These are phyloP conservation scores for Podospora tetraspora DNA, from an alignment of 495 filamentous ascomycete genomes.

Conservation along the genomic window DNA sequence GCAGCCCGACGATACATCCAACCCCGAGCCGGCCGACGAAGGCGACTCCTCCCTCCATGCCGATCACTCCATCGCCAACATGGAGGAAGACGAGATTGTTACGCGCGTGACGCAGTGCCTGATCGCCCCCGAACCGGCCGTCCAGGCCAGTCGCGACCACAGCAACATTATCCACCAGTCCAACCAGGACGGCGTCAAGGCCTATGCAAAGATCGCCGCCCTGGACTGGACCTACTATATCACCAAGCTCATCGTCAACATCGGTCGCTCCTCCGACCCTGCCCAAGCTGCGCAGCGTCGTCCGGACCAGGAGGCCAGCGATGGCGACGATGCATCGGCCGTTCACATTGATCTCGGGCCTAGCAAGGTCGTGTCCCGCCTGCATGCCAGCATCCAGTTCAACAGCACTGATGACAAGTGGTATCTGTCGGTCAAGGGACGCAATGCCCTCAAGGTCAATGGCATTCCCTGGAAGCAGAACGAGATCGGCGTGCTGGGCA, in stretches of 20 bases:
- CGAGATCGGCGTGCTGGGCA: slow-evolving; percentile 58
- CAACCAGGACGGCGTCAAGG: slow-evolving; percentile 69
- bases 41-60: slow-evolving; percentile 36
- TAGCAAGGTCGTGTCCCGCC: slow-evolving; percentile 82
- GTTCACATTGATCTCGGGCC: slow-evolving; percentile 93
- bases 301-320: slow-evolving; percentile 25
- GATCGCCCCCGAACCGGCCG: slow-evolving; percentile 47
- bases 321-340: slow-evolving; percentile 31
- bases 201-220: slow-evolving; percentile 90
- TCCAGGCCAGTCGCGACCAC: slow-evolving; percentile 68
- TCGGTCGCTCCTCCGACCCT: slow-evolving; percentile 72
- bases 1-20: slow-evolving; percentile 32
- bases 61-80: slow-evolving; percentile 45
- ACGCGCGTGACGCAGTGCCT: slow-evolving; percentile 69
- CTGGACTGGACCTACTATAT: slow-evolving; percentile 94
- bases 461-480: slow-evolving; percentile 60
- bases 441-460: slow-evolving; percentile 83
- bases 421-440: slow-evolving; percentile 80
- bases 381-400: slow-evolving; percentile 82
- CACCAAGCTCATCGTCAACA: slow-evolving; percentile 69
- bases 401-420: slow-evolving; percentile 63
- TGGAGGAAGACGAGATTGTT: slow-evolving; percentile 60
- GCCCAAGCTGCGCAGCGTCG: slow-evolving; percentile 25
- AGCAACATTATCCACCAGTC: slow-evolving; percentile 65
- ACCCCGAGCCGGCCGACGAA: slow-evolving; percentile 18